phyloP scores from a whole-genome alignment of 805 yeast genomes.

The Wickerhamiella cacticola region DNA sequence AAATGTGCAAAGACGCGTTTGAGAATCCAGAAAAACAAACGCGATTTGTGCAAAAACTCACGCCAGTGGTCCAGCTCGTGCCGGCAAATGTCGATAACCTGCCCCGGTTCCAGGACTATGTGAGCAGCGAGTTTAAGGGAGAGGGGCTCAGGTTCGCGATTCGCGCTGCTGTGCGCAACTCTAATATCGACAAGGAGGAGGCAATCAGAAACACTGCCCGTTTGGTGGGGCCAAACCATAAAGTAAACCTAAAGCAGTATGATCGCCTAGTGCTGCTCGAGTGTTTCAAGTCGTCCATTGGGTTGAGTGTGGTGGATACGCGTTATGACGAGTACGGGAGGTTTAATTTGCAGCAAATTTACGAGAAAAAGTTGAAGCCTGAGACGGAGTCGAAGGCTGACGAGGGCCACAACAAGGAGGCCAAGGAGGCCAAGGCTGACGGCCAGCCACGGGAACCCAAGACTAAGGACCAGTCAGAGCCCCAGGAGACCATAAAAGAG shows the following conservation, averaged over 20 bases:
- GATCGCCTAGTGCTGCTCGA: slow-evolving; percentile 74
- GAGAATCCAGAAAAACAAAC: slow-evolving; percentile 40
- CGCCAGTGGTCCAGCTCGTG: slow-evolving; percentile 69
- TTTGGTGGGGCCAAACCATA: slow-evolving; percentile 58
- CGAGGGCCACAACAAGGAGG: too few species aligned
- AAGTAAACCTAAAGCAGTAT: slow-evolving; percentile 65
- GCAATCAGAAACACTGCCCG: slow-evolving; percentile 63
- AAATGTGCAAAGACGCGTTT: slow-evolving; percentile 49
- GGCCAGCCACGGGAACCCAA: too few species aligned
- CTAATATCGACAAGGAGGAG: slow-evolving; percentile 60
- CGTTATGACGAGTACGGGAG: slow-evolving; percentile 50
- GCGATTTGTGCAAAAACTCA: slow-evolving; percentile 66
- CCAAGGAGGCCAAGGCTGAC: too few species aligned
- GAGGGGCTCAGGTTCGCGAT: slow-evolving; percentile 54
- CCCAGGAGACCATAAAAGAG: too few species aligned
- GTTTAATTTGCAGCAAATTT: slow-evolving; percentile 70
- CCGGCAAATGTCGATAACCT: slow-evolving; percentile 62
- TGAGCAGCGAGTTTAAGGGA: slow-evolving; percentile 56
- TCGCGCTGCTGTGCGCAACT: slow-evolving; percentile 66
- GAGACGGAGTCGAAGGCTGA: too few species aligned
- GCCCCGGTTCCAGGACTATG: slow-evolving; percentile 42
- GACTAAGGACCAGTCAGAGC: too few species aligned
- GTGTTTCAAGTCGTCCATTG: slow-evolving; percentile 79
- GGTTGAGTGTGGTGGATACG: slow-evolving; percentile 63
- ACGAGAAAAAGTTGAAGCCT: slow-evolving; percentile 24